Percentiles rank a stretch among this genome's conserved stretches.
These are phyloP conservation scores for Penicillium tannophilum DNA, from an alignment of 495 filamentous ascomycete species.

Conservation along the genomic window DNA sequence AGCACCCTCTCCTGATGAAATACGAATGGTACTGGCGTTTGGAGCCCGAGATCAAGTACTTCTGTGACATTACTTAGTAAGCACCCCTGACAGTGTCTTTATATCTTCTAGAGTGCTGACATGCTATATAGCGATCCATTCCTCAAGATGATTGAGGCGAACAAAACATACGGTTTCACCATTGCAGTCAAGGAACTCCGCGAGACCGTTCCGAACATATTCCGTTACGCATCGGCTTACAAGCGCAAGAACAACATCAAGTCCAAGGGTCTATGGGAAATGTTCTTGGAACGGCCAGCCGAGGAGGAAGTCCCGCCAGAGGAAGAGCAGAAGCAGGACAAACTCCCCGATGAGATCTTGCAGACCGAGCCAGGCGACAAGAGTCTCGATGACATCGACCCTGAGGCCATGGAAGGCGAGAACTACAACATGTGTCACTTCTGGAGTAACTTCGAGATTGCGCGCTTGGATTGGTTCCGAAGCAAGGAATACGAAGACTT, in stretches of 20 bases:
- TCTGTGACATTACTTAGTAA: slow-evolving; percentile 99
- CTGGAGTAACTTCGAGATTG: slow-evolving; percentile 99
- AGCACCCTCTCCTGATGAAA: slow-evolving; percentile 91
- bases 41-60: slow-evolving; percentile 99
- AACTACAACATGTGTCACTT: slow-evolving; percentile 99
- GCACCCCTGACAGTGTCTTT: neutral
- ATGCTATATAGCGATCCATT: slow-evolving; percentile 78
- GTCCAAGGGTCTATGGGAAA: slow-evolving; percentile 96
- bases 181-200: slow-evolving; percentile 98
- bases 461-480: slow-evolving; percentile 89
- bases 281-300: slow-evolving; percentile 82
- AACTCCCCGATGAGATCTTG: slow-evolving; percentile 80
- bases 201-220: slow-evolving; percentile 98
- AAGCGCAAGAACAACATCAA: slow-evolving; percentile 90
- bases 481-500: slow-evolving; percentile 97
- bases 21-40: slow-evolving; percentile 99
- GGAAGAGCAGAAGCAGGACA: slow-evolving; percentile 65
- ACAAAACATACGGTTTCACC: slow-evolving; percentile 99
- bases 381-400: slow-evolving; percentile 77
- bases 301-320: slow-evolving; percentile 57
- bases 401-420: slow-evolving; percentile 95
- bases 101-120: slow-evolving; percentile 26
- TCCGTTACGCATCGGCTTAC: slow-evolving; percentile 98
- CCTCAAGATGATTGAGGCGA: slow-evolving; percentile 82
- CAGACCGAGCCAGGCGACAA: slow-evolving; percentile 73